Percentiles rank a stretch among this genome's conserved stretches.
These are phyloP conservation scores for Euphrasia arctica DNA, from an alignment of 305 asterid species.

Conservation along the genomic window DNA sequence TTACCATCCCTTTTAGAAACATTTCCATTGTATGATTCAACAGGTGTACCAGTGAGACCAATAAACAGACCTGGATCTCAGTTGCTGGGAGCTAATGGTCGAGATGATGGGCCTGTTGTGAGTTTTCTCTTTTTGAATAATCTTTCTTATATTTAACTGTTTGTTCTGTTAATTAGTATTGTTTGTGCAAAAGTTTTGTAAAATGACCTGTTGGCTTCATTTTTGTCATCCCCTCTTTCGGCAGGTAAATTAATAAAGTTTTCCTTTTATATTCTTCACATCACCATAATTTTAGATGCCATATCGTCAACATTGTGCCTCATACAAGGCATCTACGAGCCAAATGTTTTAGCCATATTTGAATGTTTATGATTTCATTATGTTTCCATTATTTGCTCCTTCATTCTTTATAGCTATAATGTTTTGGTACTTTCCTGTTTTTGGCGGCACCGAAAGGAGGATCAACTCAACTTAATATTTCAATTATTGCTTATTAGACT, in stretches of 20 bases:
- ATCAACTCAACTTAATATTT: neutral
- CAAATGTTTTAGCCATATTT: neutral
- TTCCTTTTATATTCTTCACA: neutral
- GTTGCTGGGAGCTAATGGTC: constrained; percentile 89
- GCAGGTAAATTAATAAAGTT: neutral
- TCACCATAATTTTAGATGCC: neutral
- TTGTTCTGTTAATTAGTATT: constrained; percentile 8
- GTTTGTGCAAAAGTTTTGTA: constrained; percentile 8
- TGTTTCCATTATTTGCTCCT: neutral
- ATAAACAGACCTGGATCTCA: constrained; percentile 93
- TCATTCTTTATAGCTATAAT: neutral
- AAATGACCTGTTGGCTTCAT: constrained; percentile 10
- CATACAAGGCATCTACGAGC: neutral
- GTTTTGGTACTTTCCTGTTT: constrained; percentile 6
- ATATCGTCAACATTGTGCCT: constrained; percentile 4
- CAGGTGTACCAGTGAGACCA: constrained; percentile 89
- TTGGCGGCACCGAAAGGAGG: neutral
- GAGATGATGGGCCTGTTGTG: constrained; percentile 97
- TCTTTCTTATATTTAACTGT: constrained; percentile 5
- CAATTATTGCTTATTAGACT: constrained; percentile 14
- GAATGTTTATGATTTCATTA: neutral
- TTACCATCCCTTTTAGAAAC: constrained; percentile 12
- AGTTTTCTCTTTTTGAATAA: constrained; percentile 38
- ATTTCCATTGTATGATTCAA: constrained; percentile 28
- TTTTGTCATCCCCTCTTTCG: neutral